Evolutionary conservation across 2,329 filamentous ascomycete genomes (phyloP).

Genomic region (Nemania diffusa): DNA sequence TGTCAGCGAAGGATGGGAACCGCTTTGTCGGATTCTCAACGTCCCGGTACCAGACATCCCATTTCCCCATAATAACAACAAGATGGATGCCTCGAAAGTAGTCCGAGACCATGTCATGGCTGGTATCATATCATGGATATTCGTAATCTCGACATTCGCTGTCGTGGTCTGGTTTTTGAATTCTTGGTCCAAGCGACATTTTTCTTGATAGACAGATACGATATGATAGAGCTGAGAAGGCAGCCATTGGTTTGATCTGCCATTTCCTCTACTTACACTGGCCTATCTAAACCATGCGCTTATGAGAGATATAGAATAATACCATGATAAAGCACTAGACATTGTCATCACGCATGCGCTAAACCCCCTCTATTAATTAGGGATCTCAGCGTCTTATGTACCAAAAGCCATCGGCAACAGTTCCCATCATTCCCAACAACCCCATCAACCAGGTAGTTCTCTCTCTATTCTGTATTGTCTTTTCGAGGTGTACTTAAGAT

Average conservation of each 20-base stretch:
- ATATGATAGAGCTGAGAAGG: conserved; percentile 15
- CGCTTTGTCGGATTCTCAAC: conserved; percentile 50
- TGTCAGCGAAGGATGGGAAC: conserved; percentile 51
- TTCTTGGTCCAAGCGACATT: conserved; percentile 30
- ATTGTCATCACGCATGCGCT: not conserved
- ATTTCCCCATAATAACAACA: conserved; percentile 52
- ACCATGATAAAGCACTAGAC: not conserved
- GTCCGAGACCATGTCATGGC: conserved; percentile 45
- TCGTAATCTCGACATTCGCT: conserved; percentile 42
- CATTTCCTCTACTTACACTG: not conserved
- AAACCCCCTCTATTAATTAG: not conserved
- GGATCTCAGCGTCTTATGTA: conserved; percentile 16
- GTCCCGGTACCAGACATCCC: conserved; percentile 50
- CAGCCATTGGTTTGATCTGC: not conserved
- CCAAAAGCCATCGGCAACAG: conserved; percentile 24
- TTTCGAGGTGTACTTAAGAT: conserved; percentile 19
- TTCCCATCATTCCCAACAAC: not conserved
- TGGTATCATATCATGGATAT: conserved; percentile 45
- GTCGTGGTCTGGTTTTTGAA: conserved; percentile 39
- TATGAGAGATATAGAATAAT: conserved; percentile 9
- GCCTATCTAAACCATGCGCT: not conserved
- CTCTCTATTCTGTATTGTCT: conserved; percentile 9
- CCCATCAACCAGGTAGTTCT: conserved; percentile 4
- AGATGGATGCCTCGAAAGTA: conserved; percentile 44
- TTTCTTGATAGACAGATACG: conserved; percentile 25